These are phyloP conservation scores for Remersonia thermophila DNA, from an alignment of 2,329 filamentous ascomycete species.

Conservation along the genomic window DNA sequence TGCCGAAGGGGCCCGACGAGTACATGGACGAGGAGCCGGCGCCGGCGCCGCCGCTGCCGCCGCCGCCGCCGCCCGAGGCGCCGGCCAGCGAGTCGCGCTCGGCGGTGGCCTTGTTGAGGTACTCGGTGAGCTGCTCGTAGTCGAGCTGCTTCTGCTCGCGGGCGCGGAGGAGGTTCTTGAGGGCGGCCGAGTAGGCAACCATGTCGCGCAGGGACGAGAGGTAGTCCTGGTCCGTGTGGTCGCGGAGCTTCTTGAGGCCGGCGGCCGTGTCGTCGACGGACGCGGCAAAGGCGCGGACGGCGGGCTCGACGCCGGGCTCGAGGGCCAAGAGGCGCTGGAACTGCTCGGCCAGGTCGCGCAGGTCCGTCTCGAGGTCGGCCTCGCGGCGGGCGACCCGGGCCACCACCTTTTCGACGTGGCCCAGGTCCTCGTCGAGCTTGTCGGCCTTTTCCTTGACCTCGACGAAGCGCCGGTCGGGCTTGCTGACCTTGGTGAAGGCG, in stretches of 20 bases:
- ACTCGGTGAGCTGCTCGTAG: slow-evolving; percentile 90
- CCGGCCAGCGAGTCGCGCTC: slow-evolving; percentile 71
- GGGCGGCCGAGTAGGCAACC: slow-evolving; percentile 80
- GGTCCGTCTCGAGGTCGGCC: slow-evolving; percentile 75
- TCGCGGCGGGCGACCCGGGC: slow-evolving; percentile 80
- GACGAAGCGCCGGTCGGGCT: slow-evolving; percentile 85
- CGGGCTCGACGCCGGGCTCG: slow-evolving; percentile 73
- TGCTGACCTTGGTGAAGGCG: slow-evolving; percentile 92
- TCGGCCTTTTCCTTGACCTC: slow-evolving; percentile 87
- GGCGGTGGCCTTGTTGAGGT: slow-evolving; percentile 77
- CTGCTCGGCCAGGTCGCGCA: slow-evolving; percentile 80
- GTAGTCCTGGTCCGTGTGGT: slow-evolving; percentile 92
- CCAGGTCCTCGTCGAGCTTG: slow-evolving; percentile 88
- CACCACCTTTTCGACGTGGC: slow-evolving; percentile 91
- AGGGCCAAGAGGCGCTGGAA: slow-evolving; percentile 87
- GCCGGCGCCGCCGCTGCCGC: slow-evolving; percentile 20
- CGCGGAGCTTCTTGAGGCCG: slow-evolving; percentile 69
- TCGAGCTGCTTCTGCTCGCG: slow-evolving; percentile 97
- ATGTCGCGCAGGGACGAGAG: slow-evolving; percentile 86
- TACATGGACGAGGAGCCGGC: neutral
- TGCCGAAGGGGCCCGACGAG: slow-evolving; percentile 1
- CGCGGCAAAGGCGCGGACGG: slow-evolving; percentile 74
- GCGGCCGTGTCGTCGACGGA: slow-evolving; percentile 73
- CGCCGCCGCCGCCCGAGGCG: slow-evolving; percentile 32
- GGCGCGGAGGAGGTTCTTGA: slow-evolving; percentile 80